phyloP scores from a whole-genome alignment of 495 filamentous ascomycete genomes.

The Hyphodiscus hymeniophilus region DNA sequence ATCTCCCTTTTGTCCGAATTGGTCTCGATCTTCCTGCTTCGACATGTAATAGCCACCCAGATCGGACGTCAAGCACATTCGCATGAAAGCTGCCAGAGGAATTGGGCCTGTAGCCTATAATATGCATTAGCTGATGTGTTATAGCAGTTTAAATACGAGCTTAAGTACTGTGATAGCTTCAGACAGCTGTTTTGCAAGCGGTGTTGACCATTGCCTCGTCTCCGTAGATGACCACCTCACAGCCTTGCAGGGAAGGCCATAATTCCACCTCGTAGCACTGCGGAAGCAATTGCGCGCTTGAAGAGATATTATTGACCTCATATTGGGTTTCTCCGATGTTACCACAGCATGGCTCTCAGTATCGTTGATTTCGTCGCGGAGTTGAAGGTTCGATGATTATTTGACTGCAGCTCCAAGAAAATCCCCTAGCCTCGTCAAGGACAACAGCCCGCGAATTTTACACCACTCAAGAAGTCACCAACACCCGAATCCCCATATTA shows the following conservation, averaged over 20 bases:
- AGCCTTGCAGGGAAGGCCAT: constrained; percentile 1
- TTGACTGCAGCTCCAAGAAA: constrained; percentile 2
- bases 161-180: constrained; percentile 70
- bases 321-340: constrained; percentile 3
- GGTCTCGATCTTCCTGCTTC: constrained; percentile 56
- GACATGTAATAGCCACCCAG: constrained; percentile 93
- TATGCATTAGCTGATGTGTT: constrained; percentile 1
- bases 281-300: constrained; percentile 15
- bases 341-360: constrained; percentile 9
- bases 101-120: constrained; percentile 73
- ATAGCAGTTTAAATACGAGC: not conserved
- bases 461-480: constrained; percentile 3
- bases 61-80: constrained; percentile 89
- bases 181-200: constrained; percentile 73
- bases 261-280: constrained; percentile 8
- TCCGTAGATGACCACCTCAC: constrained; percentile 20
- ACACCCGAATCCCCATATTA: constrained; percentile 15
- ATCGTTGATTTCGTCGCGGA: not conserved
- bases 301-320: constrained; percentile 19
- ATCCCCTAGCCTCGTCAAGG: not conserved
- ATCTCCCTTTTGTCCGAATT: constrained; percentile 85
- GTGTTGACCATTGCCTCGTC: constrained; percentile 70
- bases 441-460: not conserved
- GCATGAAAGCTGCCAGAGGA: constrained; percentile 91
- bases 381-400: not conserved